Base-by-base conservation (phyloP, 495 filamentous ascomycete species). In the Pyronema omphalodes region DNA sequence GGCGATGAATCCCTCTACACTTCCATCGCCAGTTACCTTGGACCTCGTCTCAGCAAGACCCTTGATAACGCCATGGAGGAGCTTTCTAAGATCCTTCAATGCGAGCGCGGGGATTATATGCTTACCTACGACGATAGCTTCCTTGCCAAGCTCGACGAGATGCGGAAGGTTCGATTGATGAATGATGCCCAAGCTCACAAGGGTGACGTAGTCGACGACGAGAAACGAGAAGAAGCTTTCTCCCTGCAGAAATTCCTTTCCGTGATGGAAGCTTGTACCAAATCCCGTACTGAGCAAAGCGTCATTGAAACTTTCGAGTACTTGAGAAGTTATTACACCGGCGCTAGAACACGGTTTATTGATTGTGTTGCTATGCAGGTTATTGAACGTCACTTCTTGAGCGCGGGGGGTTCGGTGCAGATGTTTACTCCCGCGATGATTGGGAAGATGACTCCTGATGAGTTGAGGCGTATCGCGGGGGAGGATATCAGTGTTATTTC, bases 401-500 rank as follows among this genome's bases (percentile, higher is more conserved):
- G 69, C 9, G 53, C 17, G 6, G 50, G 19, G 1, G 56, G 62
- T 0, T 59, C 60, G 3, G 51, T 68, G 37, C 59, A 52, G 39
- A 40, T 62, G 8, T 70, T 71, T 55, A 64, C 68, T 4, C 63
- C 69, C 8, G 46, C 46, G 18, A 70, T 67, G 37, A 68, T 75
- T 4, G 64, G 65, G 15, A 55, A 48, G 3, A 56, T 76, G 14
- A 61, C 62, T 0, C 37, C 45, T 0, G 68, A 68, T 3, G 57
- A 75, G 37, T 51, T 78, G 34, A 66, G 67, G 23, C 61, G 60
- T 0, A 69, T 78, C 49, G 76, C 71, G 0, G 71, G 73, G 0
- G 76, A 78, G 52, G 69, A 73, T 11, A 37, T 62, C 7, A 34
- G 44, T 0, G 55, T 58, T 3, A 59, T 59, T 8, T 55, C 65